phyloP scores from a whole-genome alignment of 768 basidiomycete genomes.

The Gloeophyllum trabeum region DNA sequence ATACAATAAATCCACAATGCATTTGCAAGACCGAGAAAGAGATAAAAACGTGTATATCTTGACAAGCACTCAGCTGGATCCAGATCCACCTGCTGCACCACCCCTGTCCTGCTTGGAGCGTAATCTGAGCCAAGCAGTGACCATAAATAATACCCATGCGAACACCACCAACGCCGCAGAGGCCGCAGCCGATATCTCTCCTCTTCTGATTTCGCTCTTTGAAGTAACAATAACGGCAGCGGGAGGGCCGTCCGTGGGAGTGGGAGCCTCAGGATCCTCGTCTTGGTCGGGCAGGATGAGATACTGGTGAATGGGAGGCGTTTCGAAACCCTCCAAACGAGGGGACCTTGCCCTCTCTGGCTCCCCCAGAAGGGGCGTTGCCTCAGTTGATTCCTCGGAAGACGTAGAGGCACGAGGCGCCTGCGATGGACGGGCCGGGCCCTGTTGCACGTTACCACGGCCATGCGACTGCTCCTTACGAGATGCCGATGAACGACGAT shows the following conservation, averaged over 20 bases:
- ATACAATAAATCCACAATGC: neutral
- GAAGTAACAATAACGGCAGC: neutral
- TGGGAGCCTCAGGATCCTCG: too few relatives aligned
- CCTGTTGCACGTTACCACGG: too few relatives aligned
- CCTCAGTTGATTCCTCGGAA: too few relatives aligned
- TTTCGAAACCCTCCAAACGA: too few relatives aligned
- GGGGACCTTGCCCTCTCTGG: too few relatives aligned
- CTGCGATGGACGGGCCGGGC: too few relatives aligned
- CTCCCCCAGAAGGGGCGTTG: too few relatives aligned
- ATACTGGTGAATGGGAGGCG: too few relatives aligned
- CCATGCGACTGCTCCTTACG: too few relatives aligned
- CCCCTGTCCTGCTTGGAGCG: conserved; percentile 29
- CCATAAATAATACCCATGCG: conserved; percentile 58
- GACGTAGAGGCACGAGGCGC: too few relatives aligned
- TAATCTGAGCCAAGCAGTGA: conserved; percentile 46
- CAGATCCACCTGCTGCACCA: neutral
- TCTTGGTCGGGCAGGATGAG: too few relatives aligned
- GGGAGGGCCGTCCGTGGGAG: too few relatives aligned
- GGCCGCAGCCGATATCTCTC: conserved; percentile 34
- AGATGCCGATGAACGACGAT: conserved; percentile 8
- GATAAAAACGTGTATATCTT: conserved; percentile 1
- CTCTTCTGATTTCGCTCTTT: conserved; percentile 29
- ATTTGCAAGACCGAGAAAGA: conserved; percentile 5
- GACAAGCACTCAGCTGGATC: neutral
- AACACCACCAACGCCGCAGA: conserved; percentile 29